Evolutionary conservation across 495 filamentous ascomycete genomes (phyloP), one percentile per base, ranked within the genome.

Genomic region (Penicillium cosmopolitanum): DNA sequence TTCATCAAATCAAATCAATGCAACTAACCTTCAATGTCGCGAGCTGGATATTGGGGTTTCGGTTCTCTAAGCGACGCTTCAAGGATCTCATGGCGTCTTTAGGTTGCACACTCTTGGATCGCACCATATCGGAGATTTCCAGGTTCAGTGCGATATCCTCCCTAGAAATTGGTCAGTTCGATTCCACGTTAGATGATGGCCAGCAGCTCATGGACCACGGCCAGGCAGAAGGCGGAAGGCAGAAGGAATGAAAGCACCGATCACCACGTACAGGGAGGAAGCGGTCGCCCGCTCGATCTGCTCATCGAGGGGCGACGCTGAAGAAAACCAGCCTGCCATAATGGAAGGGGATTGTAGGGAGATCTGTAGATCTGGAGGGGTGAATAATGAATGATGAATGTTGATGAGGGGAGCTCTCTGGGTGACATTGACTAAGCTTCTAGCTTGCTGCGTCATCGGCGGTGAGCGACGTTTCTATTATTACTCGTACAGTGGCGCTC

Each of bases 31-130:
- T 96, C 50, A 98, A 77, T 31, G 96, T 91, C 56, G 92, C 93
- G 23, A 98, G 78, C 78, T 98, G 95, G 16, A 95, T 85, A 70
- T 98, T 98, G 33, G 95, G 95, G 67, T 98, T 98, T 76, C 90
- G 92, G 78, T 97, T 90, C 73, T 92, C 92, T 75, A 98, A 90
- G 65, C 95, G 88, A 65, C 88, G 86, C 72, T 97, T 97, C 71
- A 98, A 82, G 25, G 90, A 93, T 68, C 90, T 89, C 95, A 98
- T 98, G 47, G 95, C 95, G 71, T 97, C 95, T 72, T 93, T 97
- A 38, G 95, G 93, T 65, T 93, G 91, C 10, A 98, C 94, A 19
- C 92, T 95, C 74, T 98, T 98, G 55, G 93, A 97, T 65, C 95
- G 87, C 65, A 98, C 96, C 63, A 93, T 81, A 73, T 98, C 95